Conservation (phyloP, 805 yeast species). For the Kodamaea nitidulidarum region DNA sequence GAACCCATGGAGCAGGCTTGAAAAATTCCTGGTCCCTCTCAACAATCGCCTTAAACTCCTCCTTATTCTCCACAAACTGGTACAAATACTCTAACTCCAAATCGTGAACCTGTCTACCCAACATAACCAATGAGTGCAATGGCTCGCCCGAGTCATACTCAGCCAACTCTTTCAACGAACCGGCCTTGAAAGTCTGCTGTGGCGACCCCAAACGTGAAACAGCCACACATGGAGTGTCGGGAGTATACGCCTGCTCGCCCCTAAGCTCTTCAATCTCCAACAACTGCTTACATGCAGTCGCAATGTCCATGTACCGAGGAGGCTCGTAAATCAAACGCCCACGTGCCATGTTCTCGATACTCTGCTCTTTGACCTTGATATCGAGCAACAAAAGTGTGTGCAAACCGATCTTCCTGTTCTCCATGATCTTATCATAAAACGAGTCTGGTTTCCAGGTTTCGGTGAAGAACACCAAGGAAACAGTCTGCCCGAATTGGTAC, state of each 20-base stretch:
- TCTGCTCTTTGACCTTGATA: conserved; percentile 95
- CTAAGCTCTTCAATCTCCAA: conserved; percentile 82
- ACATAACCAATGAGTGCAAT: conserved; percentile 81
- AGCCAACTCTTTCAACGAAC: conserved; percentile 70
- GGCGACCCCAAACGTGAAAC: conserved; percentile 90
- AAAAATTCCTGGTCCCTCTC: conserved; percentile 59
- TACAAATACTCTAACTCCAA: conserved; percentile 81
- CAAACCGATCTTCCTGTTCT: conserved; percentile 84
- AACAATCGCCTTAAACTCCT: conserved; percentile 41
- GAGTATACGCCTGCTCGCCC: conserved; percentile 73
- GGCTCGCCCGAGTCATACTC: conserved; percentile 93
- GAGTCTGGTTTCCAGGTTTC: conserved; percentile 96
- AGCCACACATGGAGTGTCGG: conserved; percentile 89
- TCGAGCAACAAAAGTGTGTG: conserved; percentile 87
- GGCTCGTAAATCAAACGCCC: conserved; percentile 93
- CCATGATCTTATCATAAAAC: conserved; percentile 83
- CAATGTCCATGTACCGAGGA: conserved; percentile 91
- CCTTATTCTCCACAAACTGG: conserved; percentile 66
- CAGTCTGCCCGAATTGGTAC: conserved; percentile 94
- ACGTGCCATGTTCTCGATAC: conserved; percentile 87
- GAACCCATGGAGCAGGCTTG: conserved; percentile 68
- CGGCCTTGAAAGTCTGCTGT: conserved; percentile 77
- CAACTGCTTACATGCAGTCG: conserved; percentile 83
- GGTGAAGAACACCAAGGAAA: conserved; percentile 93
- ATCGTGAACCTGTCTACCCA: conserved; percentile 93